Percentiles rank a stretch among this genome's conserved stretches.
Conservation (phyloP, 139 green algal genomes). For the Chlamydomonas incerta region DNA sequence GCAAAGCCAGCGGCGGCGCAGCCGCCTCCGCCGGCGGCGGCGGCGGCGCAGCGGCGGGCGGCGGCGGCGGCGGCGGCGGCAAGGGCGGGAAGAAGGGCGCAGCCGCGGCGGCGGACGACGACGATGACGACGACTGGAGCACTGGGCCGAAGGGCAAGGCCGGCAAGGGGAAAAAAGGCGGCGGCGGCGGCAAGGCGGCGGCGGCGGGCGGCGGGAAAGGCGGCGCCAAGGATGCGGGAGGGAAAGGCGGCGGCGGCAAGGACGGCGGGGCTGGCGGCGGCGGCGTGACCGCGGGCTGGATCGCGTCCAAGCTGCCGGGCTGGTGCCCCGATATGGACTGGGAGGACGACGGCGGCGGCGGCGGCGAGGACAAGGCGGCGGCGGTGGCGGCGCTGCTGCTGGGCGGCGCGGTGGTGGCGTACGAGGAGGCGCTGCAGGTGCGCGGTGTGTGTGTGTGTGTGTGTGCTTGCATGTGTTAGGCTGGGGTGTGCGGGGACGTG, state of each 20-base stretch:
- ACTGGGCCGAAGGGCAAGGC: slow-evolving; percentile 13
- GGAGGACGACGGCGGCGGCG: slow-evolving; percentile 52
- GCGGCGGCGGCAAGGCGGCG: slow-evolving; percentile 37
- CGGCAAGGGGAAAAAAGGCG: not conserved
- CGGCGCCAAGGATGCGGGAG: slow-evolving; percentile 28
- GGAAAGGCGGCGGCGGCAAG: slow-evolving; percentile 1
- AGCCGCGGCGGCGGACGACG: slow-evolving; percentile 7
- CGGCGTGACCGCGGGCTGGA: slow-evolving; percentile 41
- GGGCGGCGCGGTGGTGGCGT: slow-evolving; percentile 67
- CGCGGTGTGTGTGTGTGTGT: not conserved
- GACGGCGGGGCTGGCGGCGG: slow-evolving; percentile 10
- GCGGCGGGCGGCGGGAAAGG: slow-evolving; percentile 18
- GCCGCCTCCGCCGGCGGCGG: not conserved
- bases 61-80: not conserved
- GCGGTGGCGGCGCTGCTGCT: slow-evolving; percentile 58
- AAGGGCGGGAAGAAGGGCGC: slow-evolving; percentile 27
- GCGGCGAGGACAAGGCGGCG: slow-evolving; percentile 31
- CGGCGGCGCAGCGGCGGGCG: too few species aligned
- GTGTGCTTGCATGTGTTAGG: too few species aligned
- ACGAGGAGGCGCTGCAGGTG: slow-evolving; percentile 65
- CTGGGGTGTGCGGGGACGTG: too few species aligned
- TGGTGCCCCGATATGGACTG: slow-evolving; percentile 65
- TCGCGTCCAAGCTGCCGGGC: slow-evolving; percentile 61
- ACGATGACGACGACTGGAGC: slow-evolving; percentile 43
- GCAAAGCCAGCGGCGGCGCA: slow-evolving; percentile 39